Conservation (phyloP, 768 basidiomycete species). For the Postia placenta region DNA sequence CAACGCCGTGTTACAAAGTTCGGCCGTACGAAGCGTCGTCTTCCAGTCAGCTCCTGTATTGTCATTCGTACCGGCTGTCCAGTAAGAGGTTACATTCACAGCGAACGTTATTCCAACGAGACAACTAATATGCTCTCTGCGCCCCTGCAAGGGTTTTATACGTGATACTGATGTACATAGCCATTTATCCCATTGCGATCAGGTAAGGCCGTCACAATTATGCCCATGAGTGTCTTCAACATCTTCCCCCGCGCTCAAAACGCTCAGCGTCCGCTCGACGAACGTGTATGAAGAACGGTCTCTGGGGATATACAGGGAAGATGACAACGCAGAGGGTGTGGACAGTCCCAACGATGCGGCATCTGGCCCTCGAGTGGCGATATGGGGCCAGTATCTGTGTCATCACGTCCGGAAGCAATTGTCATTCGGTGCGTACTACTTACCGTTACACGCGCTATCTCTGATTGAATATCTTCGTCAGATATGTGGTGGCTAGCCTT, state of each 20-base stretch:
- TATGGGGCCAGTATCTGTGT: constrained; percentile 32
- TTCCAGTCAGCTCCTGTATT: constrained; percentile 69
- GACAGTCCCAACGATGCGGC: constrained; percentile 26
- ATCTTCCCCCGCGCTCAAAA: too few species aligned
- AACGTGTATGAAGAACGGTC: constrained; percentile 50
- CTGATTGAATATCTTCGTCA: too few species aligned
- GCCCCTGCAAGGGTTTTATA: constrained; percentile 73
- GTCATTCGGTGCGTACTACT: constrained; percentile 44
- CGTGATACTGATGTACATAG: constrained; percentile 91
- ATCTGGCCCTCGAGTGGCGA: constrained; percentile 22
- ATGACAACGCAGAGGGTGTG: constrained; percentile 27
- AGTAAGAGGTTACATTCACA: too few species aligned
- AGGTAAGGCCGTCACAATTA: constrained; percentile 38
- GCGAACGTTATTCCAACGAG: too few species aligned
- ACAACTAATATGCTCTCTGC: too few species aligned
- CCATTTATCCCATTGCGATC: constrained; percentile 75
- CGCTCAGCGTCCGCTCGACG: constrained; percentile 38
- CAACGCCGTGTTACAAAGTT: constrained; percentile 70
- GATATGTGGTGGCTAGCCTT: constrained; percentile 97
- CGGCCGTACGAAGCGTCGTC: constrained; percentile 80
- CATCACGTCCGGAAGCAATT: constrained; percentile 42
- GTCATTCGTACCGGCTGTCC: constrained; percentile 75
- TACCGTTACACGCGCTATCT: background rate
- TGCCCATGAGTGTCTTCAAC: background rate
- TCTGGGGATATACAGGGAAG: constrained; percentile 41